Evolutionary conservation across 2,329 filamentous ascomycete species (phyloP).

Genomic region (Fusarium palustre): DNA sequence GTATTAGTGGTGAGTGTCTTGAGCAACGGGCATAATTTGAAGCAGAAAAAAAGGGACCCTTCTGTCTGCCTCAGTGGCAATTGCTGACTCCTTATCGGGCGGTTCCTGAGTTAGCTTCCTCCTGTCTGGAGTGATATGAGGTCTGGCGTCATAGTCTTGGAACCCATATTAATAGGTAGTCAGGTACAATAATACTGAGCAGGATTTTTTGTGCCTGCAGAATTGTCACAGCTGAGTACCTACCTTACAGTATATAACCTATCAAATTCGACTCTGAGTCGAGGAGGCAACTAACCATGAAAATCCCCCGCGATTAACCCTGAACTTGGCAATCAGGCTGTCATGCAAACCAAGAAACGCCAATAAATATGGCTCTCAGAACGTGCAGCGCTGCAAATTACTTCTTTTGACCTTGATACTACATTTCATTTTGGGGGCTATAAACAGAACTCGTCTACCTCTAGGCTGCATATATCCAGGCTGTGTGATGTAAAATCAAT

Average conservation of each 20-base stretch:
- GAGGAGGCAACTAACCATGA: not conserved
- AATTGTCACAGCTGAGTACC: not conserved
- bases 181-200: not conserved
- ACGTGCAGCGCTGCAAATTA: not conserved
- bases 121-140: not conserved
- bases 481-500: not conserved
- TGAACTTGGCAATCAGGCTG: not conserved
- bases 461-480: too few species aligned
- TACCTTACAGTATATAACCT: not conserved
- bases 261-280: not conserved
- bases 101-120: not conserved
- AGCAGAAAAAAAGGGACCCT: not conserved
- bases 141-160: not conserved
- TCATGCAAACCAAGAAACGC: not conserved
- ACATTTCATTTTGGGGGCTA: not conserved
- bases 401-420: not conserved
- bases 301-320: not conserved
- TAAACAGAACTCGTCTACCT: not conserved
- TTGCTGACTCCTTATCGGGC: accelerated
- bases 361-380: not conserved
- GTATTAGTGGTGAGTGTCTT: not conserved
- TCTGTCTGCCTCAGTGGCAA: not conserved
- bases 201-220: not conserved
- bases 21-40: not conserved
- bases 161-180: not conserved